phyloP scores from a whole-genome alignment of 306 rosid genomes.

The Trifolium subterraneum region DNA sequence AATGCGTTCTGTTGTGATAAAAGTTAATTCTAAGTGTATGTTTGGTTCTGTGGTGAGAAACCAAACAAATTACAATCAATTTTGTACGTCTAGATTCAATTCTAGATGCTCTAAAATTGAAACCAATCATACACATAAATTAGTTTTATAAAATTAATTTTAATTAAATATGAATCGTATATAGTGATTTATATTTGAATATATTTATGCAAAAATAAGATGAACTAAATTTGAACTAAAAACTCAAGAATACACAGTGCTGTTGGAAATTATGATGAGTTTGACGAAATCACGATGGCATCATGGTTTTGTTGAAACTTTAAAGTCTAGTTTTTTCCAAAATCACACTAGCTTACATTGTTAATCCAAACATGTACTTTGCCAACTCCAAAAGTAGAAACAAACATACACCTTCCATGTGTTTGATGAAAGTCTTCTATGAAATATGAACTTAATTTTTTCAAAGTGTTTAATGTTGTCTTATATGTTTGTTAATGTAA shows the following conservation, averaged over 20 bases:
- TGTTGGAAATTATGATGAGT: neutral
- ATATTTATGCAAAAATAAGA: too few relatives aligned
- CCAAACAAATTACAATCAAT: too few relatives aligned
- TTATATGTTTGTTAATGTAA: neutral
- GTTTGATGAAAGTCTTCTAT: conserved; percentile 11
- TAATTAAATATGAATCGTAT: too few relatives aligned
- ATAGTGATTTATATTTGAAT: too few relatives aligned
- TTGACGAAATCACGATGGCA: neutral
- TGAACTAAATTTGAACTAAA: too few relatives aligned
- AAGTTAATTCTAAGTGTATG: too few relatives aligned
- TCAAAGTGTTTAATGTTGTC: neutral
- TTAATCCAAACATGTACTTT: neutral
- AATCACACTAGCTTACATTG: neutral
- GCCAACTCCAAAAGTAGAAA: neutral
- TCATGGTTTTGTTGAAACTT: neutral
- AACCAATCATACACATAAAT: too few relatives aligned
- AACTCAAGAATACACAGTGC: neutral
- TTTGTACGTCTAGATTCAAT: too few relatives aligned
- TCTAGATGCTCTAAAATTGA: too few relatives aligned
- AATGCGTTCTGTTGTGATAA: neutral
- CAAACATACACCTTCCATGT: neutral
- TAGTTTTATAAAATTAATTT: too few relatives aligned
- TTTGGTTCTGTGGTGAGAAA: too few relatives aligned
- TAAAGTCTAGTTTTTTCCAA: too few relatives aligned
- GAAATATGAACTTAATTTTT: conserved; percentile 20